phyloP scores from a whole-genome alignment of 495 filamentous ascomycete species.

The Trypethelium eluteriae region DNA sequence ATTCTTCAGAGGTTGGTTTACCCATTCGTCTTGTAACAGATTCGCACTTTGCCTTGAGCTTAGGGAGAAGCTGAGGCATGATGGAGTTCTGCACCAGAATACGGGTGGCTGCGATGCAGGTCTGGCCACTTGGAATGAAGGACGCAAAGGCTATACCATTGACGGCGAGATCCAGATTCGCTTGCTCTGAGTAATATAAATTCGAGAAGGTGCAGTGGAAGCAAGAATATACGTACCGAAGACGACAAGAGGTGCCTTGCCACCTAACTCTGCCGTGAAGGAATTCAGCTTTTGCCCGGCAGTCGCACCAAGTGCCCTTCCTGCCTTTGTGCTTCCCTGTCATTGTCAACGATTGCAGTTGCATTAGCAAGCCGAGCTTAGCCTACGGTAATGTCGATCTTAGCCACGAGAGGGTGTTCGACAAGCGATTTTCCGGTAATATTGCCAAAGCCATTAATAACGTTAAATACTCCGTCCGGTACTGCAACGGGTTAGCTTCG shows the following conservation, averaged over 20 bases:
- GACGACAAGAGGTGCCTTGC: conserved; percentile 52
- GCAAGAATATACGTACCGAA: not conserved
- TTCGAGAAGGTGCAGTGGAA: not conserved
- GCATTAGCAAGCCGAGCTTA: not conserved
- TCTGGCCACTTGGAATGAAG: conserved; percentile 55
- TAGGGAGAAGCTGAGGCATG: conserved; percentile 35
- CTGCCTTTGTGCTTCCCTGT: conserved; percentile 33
- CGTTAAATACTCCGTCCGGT: conserved; percentile 50
- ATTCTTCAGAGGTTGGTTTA: conserved; percentile 37
- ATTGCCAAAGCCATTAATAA: conserved; percentile 49
- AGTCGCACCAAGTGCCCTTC: conserved; percentile 41
- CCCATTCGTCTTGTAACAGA: conserved; percentile 43
- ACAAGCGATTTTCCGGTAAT: conserved; percentile 50
- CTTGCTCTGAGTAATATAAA: conserved; percentile 36
- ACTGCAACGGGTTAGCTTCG: conserved; percentile 19
- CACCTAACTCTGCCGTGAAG: conserved; percentile 54
- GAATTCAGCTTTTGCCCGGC: conserved; percentile 47
- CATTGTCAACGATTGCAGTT: not conserved
- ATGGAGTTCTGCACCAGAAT: conserved; percentile 48
- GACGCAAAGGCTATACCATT: conserved; percentile 54
- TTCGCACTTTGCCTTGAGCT: conserved; percentile 35
- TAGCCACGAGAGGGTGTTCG: conserved; percentile 44
- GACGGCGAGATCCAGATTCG: conserved; percentile 46
- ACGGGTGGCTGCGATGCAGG: conserved; percentile 54
- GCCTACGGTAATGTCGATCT: conserved; percentile 58